Evolutionary conservation across 768 basidiomycete genomes (phyloP).

Genomic region (Mycena albidolilacea): DNA sequence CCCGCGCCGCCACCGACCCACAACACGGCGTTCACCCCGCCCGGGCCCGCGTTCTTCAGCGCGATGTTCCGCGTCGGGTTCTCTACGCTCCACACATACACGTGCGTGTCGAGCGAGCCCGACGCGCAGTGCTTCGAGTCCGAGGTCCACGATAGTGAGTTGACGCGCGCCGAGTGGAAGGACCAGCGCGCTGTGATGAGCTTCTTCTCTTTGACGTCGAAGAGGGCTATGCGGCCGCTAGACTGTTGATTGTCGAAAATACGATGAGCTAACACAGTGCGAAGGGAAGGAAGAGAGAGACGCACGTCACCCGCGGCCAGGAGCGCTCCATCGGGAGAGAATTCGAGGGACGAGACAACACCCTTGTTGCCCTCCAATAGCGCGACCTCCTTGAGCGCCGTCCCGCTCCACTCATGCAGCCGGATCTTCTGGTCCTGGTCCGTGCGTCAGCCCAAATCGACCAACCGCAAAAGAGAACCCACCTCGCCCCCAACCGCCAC

Average conservation of each 20-base stretch:
- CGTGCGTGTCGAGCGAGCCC: slow-evolving; percentile 92
- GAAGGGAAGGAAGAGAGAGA: slow-evolving; percentile 43
- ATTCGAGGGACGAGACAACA: slow-evolving; percentile 79
- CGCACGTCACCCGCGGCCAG: slow-evolving; percentile 92
- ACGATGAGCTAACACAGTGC: not conserved
- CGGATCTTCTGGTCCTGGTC: slow-evolving; percentile 81
- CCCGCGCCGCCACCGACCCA: slow-evolving; percentile 73
- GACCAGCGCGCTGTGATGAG: slow-evolving; percentile 85
- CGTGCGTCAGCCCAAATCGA: slow-evolving; percentile 23
- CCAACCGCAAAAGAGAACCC: slow-evolving; percentile 6
- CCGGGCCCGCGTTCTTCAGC: slow-evolving; percentile 89
- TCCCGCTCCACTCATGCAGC: slow-evolving; percentile 81
- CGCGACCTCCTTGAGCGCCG: slow-evolving; percentile 67
- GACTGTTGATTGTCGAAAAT: slow-evolving; percentile 62
- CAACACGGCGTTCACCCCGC: slow-evolving; percentile 85
- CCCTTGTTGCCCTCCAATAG: slow-evolving; percentile 80
- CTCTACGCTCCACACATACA: slow-evolving; percentile 88
- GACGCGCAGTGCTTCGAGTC: slow-evolving; percentile 87
- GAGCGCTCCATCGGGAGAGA: slow-evolving; percentile 82
- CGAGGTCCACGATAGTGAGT: slow-evolving; percentile 82
- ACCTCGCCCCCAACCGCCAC: slow-evolving; percentile 88
- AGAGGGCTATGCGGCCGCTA: slow-evolving; percentile 85
- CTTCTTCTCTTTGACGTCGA: slow-evolving; percentile 78
- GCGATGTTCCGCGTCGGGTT: slow-evolving; percentile 81
- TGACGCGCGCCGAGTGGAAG: slow-evolving; percentile 86